Conservation (phyloP, 163 green algal genomes). For the Scenedesmus sp. region DNA sequence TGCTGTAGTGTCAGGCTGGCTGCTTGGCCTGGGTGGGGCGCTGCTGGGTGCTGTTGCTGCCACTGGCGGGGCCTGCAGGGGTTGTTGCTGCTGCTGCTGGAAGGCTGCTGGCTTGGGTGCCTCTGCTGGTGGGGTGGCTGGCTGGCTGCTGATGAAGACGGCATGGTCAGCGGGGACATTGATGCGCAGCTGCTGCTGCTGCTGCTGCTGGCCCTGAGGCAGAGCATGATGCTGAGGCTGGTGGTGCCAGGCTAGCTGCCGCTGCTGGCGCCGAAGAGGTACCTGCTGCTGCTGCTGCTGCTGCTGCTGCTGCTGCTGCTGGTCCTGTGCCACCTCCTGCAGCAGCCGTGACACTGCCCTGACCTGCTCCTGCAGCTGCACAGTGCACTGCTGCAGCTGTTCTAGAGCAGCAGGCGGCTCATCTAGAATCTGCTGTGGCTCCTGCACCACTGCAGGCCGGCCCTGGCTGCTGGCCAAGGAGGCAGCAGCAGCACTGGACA, state of each 20-base stretch:
- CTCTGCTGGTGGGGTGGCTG: neutral
- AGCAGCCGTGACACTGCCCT: conserved; percentile 24
- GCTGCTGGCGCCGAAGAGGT: neutral
- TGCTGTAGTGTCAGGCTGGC: neutral
- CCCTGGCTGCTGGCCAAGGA: neutral
- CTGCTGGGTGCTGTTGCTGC: neutral
- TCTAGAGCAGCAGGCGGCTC: neutral
- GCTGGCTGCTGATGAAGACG: neutral
- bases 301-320: conserved; percentile 10
- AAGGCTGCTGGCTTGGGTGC: neutral
- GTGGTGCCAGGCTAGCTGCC: neutral
- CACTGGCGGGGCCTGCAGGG: neutral
- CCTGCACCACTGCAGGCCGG: neutral
- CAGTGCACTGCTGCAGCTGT: conserved; percentile 36
- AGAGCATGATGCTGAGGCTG: neutral
- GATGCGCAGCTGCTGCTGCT: neutral
- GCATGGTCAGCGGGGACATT: neutral
- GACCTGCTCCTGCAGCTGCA: conserved; percentile 39
- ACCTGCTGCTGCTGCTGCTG: neutral
- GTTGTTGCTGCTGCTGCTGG: neutral
- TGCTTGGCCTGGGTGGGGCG: neutral
- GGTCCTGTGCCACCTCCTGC: neutral
- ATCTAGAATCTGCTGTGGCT: neutral
- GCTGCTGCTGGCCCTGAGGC: neutral
- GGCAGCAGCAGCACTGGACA: neutral